Percentiles rank a stretch among this genome's conserved stretches.
Conservation (phyloP, 768 basidiomycete species). For the Leucocoprinus sp. region DNA sequence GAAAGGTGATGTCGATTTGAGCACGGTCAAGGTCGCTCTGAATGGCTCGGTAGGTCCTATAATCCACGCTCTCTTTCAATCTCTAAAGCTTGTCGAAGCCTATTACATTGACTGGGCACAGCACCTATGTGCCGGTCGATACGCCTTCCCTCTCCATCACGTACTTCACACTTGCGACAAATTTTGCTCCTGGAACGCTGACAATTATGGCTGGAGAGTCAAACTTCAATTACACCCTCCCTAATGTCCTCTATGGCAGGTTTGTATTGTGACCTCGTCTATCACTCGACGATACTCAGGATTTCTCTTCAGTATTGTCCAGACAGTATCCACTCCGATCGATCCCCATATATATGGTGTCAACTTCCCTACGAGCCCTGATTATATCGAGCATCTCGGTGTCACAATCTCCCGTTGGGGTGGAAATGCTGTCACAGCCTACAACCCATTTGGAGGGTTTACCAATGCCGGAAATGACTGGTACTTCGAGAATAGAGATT, state of each 20-base stretch:
- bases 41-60: constrained; percentile 27
- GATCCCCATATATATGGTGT: constrained; percentile 44
- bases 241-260: constrained; percentile 35
- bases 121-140: constrained; percentile 34
- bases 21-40: constrained; percentile 27
- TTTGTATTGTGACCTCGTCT: constrained; percentile 10
- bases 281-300: neutral
- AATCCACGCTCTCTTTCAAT: too few species aligned
- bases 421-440: constrained; percentile 47
- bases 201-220: constrained; percentile 31
- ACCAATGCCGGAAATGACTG: constrained; percentile 49
- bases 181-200: constrained; percentile 34
- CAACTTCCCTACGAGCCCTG: constrained; percentile 41
- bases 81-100: constrained; percentile 15
- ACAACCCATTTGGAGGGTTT: constrained; percentile 42
- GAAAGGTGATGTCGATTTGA: constrained; percentile 36
- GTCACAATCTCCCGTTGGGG: constrained; percentile 46
- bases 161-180: constrained; percentile 34
- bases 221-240: constrained; percentile 34
- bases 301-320: constrained; percentile 25
- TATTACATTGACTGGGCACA: constrained; percentile 25
- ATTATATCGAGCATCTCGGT: constrained; percentile 40
- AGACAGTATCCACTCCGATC: constrained; percentile 29
- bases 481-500: constrained; percentile 47
- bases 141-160: constrained; percentile 40